phyloP scores from a whole-genome alignment of 1,139 yeast genomes.

The Suhomyces maxii region DNA sequence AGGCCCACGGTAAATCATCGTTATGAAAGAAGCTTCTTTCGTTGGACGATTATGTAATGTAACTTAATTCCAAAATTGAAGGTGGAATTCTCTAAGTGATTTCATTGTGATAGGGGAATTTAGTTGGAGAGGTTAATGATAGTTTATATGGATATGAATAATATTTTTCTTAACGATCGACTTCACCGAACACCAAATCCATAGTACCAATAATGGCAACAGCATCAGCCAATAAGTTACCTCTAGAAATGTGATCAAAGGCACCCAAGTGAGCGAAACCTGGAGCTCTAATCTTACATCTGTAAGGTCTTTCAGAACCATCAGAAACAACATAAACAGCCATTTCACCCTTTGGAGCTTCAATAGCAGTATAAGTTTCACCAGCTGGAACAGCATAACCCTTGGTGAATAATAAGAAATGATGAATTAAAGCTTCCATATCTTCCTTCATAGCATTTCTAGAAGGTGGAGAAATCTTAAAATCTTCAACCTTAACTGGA shows the following conservation, averaged over 20 bases:
- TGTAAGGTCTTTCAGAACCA: slow-evolving; percentile 87
- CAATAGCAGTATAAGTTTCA: slow-evolving; percentile 88
- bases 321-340: slow-evolving; percentile 88
- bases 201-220: slow-evolving; percentile 93
- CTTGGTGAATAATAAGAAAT: slow-evolving; percentile 82
- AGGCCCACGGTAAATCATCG: not conserved
- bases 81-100: not conserved
- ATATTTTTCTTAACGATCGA: slow-evolving; percentile 62
- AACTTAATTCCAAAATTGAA: not conserved
- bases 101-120: not conserved
- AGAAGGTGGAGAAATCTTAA: slow-evolving; percentile 82
- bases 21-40: not conserved
- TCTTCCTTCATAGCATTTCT: slow-evolving; percentile 83
- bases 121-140: not conserved
- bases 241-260: slow-evolving; percentile 81
- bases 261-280: slow-evolving; percentile 91
- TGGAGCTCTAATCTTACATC: slow-evolving; percentile 92
- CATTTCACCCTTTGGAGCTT: slow-evolving; percentile 97
- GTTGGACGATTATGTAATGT: not conserved
- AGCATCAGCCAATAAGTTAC: slow-evolving; percentile 87
- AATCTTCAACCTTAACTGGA: slow-evolving; percentile 89
- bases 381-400: slow-evolving; percentile 90
- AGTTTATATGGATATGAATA: too few species aligned
- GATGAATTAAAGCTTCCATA: slow-evolving; percentile 91
- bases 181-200: slow-evolving; percentile 95